Conservation (phyloP, 805 yeast species). For the Hermanozyma aechmeae region DNA sequence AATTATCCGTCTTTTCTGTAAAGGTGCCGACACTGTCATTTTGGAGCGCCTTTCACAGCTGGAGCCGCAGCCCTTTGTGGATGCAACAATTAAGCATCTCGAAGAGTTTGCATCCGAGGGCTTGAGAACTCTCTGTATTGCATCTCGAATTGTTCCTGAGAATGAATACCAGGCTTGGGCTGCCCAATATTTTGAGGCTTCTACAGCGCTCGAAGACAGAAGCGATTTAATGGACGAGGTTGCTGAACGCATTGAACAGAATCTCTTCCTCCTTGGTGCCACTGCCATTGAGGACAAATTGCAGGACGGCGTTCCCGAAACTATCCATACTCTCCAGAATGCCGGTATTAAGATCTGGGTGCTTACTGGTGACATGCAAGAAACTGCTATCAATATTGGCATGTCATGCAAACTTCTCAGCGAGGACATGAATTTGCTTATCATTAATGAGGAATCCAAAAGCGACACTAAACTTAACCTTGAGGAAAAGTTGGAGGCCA, state of each 20-base stretch:
- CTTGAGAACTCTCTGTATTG: constrained; percentile 87
- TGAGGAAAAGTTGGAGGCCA: constrained; percentile 64
- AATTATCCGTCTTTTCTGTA: constrained; percentile 74
- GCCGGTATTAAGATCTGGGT: constrained; percentile 99
- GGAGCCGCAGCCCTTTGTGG: constrained; percentile 64
- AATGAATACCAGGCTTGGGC: constrained; percentile 73
- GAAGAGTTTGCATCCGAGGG: constrained; percentile 98
- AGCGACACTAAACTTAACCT: constrained; percentile 72
- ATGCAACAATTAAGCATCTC: constrained; percentile 72
- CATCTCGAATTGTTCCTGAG: constrained; percentile 70
- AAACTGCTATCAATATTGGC: constrained; percentile 96
- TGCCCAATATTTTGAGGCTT: constrained; percentile 58
- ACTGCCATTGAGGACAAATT: constrained; percentile 97
- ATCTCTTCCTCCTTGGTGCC: constrained; percentile 80
- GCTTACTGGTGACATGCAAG: constrained; percentile 96
- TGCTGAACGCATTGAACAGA: constrained; percentile 80
- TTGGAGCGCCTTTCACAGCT: constrained; percentile 66
- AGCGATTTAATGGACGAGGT: constrained; percentile 71
- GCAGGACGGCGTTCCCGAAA: constrained; percentile 98
- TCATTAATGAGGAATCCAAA: constrained; percentile 78
- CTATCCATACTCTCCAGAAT: constrained; percentile 87
- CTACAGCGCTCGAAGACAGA: constrained; percentile 73
- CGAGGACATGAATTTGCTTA: constrained; percentile 91
- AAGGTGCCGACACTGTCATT: constrained; percentile 97
- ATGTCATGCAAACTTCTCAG: constrained; percentile 92